Percentiles rank a stretch among this genome's conserved stretches.
Evolutionary conservation across 805 yeast species (phyloP).

Genomic region (Cyberlindnera xylosilytica): DNA sequence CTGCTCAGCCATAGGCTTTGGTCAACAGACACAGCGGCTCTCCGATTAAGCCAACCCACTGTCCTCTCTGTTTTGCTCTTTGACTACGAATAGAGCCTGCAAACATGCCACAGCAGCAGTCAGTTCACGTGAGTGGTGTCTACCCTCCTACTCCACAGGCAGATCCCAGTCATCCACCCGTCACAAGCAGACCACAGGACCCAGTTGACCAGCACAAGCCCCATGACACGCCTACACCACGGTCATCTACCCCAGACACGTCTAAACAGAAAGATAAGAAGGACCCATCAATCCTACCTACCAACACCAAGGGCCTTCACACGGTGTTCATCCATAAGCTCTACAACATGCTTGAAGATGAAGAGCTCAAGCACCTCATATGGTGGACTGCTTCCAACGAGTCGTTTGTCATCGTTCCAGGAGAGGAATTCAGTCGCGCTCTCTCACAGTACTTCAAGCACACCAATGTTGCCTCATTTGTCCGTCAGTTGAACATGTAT

Average conservation of each 20-base stretch:
- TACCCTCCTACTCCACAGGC: no score
- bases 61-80: no score
- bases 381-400: conserved; percentile 78
- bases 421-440: conserved; percentile 82
- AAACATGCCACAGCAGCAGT: no score
- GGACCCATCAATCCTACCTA: conserved; percentile 14
- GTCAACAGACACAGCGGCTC: no score
- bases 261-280: conserved; percentile 12
- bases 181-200: no score
- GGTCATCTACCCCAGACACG: background rate
- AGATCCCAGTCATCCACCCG: no score
- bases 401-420: conserved; percentile 77
- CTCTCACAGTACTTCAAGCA: conserved; percentile 67
- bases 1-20: no score
- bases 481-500: conserved; percentile 50
- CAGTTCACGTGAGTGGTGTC: no score
- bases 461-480: conserved; percentile 75
- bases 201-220: background rate
- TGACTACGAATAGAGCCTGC: no score
- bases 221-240: background rate
- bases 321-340: conserved; percentile 83
- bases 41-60: no score
- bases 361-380: conserved; percentile 65
- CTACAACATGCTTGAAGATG: conserved; percentile 87
- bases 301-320: conserved; percentile 31